Percentiles rank a stretch among this genome's conserved stretches.
Conservation (phyloP, 345 rosid genomes). For the Eucalyptus shirleyi region DNA sequence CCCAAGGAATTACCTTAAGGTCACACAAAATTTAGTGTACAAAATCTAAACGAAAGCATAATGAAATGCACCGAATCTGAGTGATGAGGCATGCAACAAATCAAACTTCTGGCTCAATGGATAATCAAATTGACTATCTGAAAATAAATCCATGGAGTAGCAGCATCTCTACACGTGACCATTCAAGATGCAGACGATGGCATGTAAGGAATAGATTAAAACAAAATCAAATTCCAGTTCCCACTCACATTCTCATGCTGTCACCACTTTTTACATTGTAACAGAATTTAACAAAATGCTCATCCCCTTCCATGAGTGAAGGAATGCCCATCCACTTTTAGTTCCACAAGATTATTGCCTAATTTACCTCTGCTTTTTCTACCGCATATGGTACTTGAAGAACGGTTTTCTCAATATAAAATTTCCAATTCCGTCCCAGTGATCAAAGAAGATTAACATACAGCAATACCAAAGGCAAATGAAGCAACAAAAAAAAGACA, state of each 20-base stretch:
- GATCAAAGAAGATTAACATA: not conserved
- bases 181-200: not conserved
- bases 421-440: not conserved
- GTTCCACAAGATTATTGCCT: not conserved
- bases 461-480: not conserved
- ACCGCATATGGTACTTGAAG: not conserved
- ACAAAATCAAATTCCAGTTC: not conserved
- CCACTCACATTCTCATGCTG: not conserved
- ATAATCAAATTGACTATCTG: not conserved
- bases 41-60: not conserved
- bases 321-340: not conserved
- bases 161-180: not conserved
- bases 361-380: not conserved
- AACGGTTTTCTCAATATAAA: not conserved
- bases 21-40: not conserved
- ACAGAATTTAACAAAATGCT: not conserved
- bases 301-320: not conserved
- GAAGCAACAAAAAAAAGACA: not conserved
- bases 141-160: not conserved
- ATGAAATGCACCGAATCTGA: not conserved
- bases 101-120: not conserved
- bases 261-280: not conserved
- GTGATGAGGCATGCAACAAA: not conserved
- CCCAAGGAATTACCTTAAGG: not conserved
- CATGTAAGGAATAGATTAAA: not conserved